Conservation (phyloP, 345 rosid genomes). For the Trapa bicornis region DNA sequence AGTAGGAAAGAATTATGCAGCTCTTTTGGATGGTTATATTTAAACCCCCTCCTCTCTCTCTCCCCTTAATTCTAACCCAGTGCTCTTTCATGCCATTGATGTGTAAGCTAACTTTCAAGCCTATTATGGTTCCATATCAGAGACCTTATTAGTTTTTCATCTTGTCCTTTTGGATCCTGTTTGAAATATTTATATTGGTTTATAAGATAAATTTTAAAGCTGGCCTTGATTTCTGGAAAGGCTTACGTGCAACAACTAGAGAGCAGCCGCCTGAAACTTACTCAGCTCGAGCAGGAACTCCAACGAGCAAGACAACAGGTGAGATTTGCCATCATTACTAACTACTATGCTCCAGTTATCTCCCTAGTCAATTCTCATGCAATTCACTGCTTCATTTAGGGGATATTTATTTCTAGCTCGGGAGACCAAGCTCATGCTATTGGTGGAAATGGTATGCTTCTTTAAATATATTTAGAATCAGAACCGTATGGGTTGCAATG, state of each 20-base stretch:
- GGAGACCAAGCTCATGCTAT: too few relatives aligned
- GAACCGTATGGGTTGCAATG: too few relatives aligned
- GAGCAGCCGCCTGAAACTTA: conserved; percentile 87
- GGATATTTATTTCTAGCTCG: too few relatives aligned
- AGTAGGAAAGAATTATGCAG: too few relatives aligned
- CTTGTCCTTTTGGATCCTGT: not conserved
- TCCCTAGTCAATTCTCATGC: not conserved
- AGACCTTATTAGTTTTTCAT: not conserved
- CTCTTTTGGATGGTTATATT: not conserved
- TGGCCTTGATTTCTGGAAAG: conserved; percentile 19
- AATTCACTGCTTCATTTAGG: not conserved
- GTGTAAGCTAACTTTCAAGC: not conserved
- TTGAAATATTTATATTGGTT: not conserved
- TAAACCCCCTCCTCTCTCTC: not conserved
- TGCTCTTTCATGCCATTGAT: not conserved
- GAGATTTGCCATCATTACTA: conserved; percentile 7
- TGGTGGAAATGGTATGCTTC: too few relatives aligned
- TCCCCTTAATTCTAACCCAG: not conserved
- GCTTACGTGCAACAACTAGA: conserved; percentile 98
- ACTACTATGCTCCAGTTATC: not conserved
- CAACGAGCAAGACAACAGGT: conserved; percentile 99
- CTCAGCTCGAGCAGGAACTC: conserved; percentile 93
- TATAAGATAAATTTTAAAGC: not conserved
- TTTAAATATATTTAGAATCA: too few relatives aligned
- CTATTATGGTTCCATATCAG: not conserved